Evolutionary conservation across 495 filamentous ascomycete genomes (phyloP), one percentile per base, ranked within the genome.

Genomic region (Xylaria intraflava): DNA sequence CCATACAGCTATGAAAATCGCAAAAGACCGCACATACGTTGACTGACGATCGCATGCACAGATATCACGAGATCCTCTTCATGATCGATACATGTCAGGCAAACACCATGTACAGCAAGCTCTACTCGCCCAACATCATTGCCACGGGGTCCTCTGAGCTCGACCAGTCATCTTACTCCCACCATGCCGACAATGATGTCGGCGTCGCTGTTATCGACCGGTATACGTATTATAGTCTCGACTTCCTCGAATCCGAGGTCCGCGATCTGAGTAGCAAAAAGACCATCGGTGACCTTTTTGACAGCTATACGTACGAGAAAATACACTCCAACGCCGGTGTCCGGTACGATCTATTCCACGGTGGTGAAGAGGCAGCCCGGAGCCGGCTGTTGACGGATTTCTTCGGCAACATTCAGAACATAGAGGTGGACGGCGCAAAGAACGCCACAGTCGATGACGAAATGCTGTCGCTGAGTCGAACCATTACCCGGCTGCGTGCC

Each of bases 61-160:
- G 82, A 62, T 90, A 90, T 66, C 89, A 97, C 61, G 93, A 98
- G 68, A 81, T 98, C 58, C 80, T 98, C 51, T 98, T 98, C 76
- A 98, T 98, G 93, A 97, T 98, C 72, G 93, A 98, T 71, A 98
- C 93, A 0, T 98, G 93, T 71, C 93, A 98, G 72, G 93, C 93
- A 33, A 98, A 98, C 62, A 98, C 93, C 11, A 96, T 98, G 88
- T 98, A 95, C 74, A 89, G 82, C 64, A 92, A 95, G 68, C 87
- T 98, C 68, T 97, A 97, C 75, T 92, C 88, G 22, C 91, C 93
- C 22, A 95, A 95, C 53, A 96, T 98, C 59, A 86, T 98, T 53
- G 94, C 94, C 1, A 98, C 93, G 0, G 93, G 93, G 7, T 92
- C 87, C 49, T 91, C 86, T 31, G 90, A 91, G 69, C 85, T 95